Conservation (phyloP, 345 rosid genomes). For the Garcia nutans region DNA sequence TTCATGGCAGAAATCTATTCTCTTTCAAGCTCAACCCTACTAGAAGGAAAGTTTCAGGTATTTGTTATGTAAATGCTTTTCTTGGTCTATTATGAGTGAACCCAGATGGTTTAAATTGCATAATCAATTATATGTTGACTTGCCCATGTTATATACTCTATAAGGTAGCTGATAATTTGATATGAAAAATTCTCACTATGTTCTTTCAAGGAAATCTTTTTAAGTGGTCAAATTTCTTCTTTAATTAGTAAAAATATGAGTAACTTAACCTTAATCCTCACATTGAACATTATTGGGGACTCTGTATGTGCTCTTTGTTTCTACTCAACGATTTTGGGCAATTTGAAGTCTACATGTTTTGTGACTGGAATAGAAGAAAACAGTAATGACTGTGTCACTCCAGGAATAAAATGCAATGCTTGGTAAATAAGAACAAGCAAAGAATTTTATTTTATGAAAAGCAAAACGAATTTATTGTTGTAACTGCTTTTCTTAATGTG, state of each 20-base stretch:
- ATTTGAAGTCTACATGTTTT: background rate
- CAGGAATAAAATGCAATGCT: background rate
- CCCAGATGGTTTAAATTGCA: background rate
- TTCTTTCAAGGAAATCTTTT: background rate
- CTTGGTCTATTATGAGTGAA: background rate
- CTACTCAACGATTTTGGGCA: too few relatives aligned
- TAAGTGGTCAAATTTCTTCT: too few relatives aligned
- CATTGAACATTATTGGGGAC: too few relatives aligned
- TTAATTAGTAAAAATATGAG: too few relatives aligned
- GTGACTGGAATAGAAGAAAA: background rate
- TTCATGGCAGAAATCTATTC: constrained; percentile 27
- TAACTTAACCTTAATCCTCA: too few relatives aligned
- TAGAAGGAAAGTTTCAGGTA: constrained; percentile 42
- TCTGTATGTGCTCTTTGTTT: too few relatives aligned
- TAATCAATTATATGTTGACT: background rate
- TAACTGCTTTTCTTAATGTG: background rate
- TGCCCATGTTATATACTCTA: background rate
- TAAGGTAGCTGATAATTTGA: background rate
- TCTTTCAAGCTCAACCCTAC: constrained; percentile 22
- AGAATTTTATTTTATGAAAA: background rate
- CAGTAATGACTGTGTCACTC: background rate
- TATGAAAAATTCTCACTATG: background rate
- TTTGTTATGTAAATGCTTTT: background rate
- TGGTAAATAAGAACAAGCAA: too few relatives aligned
- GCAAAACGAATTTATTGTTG: too few relatives aligned